Evolutionary conservation across 2,329 filamentous ascomycete species (phyloP), one percentile per base, ranked within the genome.

Genomic region (Colletotrichum somersetense): DNA sequence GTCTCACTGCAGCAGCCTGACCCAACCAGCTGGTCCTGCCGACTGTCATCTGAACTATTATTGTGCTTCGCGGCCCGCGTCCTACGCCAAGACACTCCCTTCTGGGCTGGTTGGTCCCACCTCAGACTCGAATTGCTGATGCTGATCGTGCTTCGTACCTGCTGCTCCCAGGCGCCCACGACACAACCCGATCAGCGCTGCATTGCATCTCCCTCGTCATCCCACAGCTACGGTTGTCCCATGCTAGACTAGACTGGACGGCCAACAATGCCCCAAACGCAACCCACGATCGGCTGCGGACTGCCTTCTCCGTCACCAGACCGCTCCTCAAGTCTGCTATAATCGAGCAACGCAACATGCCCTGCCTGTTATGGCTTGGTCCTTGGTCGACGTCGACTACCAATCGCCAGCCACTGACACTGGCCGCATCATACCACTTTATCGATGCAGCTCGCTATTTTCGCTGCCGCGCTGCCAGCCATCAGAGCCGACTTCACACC

Each of bases 121-220:
- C 52, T 46, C 42, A 42, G n/a, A 52, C 35, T 44, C 23, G 46
- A 46, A 12, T 33, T 23, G 30, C 46, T 58, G 35, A 23, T 42
- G 38, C 5, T 26, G 67, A 18, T 46, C 58, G 40, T 68, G 52
- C 55, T 23, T 50, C 35, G 42, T 40, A 46, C 20, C 64, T 52
- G 58, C 33, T 48, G 46, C 46, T 48, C 50, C 20, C 52, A 52
- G 58, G 58, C 52, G 52, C 11, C 52, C 38, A 30, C 57, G 44
- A 46, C 69, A 72, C 68, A 59, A 65, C 59, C 69, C 58, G 69
- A 68, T 72, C 59, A 53, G 59, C 68, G 68, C 26, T 62, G 64
- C 65, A 71, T 71, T 71, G 64, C 68, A 67, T 57, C 46, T 48
- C 20, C 58, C 68, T 59, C 42, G 42, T 20, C 52, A 44, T 52